Evolutionary conservation across 2,329 filamentous ascomycete species (phyloP), one percentile per base, ranked within the genome.

Genomic region (Exophiala sideris): DNA sequence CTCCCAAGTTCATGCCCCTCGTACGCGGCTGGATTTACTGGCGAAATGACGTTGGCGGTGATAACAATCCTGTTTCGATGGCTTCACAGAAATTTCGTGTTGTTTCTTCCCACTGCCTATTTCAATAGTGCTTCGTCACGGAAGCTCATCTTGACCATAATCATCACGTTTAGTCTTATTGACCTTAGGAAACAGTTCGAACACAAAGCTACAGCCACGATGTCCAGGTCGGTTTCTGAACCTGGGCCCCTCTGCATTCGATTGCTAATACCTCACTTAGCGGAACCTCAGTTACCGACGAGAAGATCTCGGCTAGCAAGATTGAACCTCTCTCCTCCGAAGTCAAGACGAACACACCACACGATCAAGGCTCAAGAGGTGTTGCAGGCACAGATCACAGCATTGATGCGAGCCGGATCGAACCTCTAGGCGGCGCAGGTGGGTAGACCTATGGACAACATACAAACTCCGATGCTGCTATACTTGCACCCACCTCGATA

Each of bases 351-450:
- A 41, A 55, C 45, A 41, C 47, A 11, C 46, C 52, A 21, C 60
- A 60, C 46, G 61, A 62, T 41, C 32, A 47, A 14, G 40, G 39
- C 33, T 57, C 50, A 16, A 48, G 58, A 40, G 62, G 62, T 18
- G 54, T 40, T 11, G 47, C 41, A 14, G 63, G 63, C 41, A 59
- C 54, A 12, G 52, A 44, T 44, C 20, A 24, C 20, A 57, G 20
- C 47, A 64, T 65, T 52, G 61, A 64, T 42, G 57, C 59, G 36
- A 18, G 52, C 12, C 57, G 62, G 11, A 63, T 65, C 41, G 62
- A 63, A 32, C 63, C 63, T 11, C 11, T 64, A 7, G 61, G 61
- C 29, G 62, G 41, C 6, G 41, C 41, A 10, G 41, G 41, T 44
- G n/a, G 20, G 20, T 44, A 18, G 16, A 41, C n/a, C 14, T 12